phyloP scores from a whole-genome alignment of 768 basidiomycete genomes.

The Boletellus ananas region DNA sequence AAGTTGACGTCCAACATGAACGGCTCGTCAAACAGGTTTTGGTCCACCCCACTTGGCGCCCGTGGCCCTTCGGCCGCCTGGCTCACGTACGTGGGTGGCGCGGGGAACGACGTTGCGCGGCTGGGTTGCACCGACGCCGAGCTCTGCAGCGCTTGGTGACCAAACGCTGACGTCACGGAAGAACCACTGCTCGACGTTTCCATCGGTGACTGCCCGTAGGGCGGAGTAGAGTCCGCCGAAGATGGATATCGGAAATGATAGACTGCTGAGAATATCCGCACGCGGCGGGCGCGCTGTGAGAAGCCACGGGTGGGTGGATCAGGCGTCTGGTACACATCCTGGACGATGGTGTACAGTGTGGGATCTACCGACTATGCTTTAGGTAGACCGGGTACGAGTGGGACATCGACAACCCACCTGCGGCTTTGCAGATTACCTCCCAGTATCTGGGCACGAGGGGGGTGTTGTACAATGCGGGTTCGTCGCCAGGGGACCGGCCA shows the following conservation, averaged over 20 bases:
- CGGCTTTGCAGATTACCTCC: slow-evolving; percentile 51
- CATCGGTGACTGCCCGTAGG: slow-evolving; percentile 9
- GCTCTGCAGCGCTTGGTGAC: slow-evolving; percentile 1
- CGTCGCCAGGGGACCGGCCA: slow-evolving; percentile 24
- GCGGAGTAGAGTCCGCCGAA: slow-evolving; percentile 6
- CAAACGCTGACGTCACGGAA: slow-evolving; percentile 16
- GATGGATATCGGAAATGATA: slow-evolving; percentile 52
- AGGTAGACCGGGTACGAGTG: not conserved
- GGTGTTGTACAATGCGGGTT: slow-evolving; percentile 52
- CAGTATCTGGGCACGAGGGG: slow-evolving; percentile 63
- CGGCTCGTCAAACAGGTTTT: slow-evolving; percentile 27
- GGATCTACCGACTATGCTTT: slow-evolving; percentile 47
- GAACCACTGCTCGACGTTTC: slow-evolving; percentile 9
- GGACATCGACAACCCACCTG: slow-evolving; percentile 39
- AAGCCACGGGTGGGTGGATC: slow-evolving; percentile 21
- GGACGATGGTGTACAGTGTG: slow-evolving; percentile 60
- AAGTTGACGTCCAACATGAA: slow-evolving; percentile 30
- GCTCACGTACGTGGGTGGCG: not conserved
- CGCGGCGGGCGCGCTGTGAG: slow-evolving; percentile 23
- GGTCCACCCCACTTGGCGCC: slow-evolving; percentile 8
- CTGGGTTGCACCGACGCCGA: not conserved
- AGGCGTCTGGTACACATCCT: slow-evolving; percentile 47
- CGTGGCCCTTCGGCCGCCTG: not conserved
- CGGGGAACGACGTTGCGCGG: slow-evolving; percentile 6
- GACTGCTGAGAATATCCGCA: slow-evolving; percentile 51